Base-by-base conservation (phyloP, 345 rosid genomes). In the Moringa oleifera region DNA sequence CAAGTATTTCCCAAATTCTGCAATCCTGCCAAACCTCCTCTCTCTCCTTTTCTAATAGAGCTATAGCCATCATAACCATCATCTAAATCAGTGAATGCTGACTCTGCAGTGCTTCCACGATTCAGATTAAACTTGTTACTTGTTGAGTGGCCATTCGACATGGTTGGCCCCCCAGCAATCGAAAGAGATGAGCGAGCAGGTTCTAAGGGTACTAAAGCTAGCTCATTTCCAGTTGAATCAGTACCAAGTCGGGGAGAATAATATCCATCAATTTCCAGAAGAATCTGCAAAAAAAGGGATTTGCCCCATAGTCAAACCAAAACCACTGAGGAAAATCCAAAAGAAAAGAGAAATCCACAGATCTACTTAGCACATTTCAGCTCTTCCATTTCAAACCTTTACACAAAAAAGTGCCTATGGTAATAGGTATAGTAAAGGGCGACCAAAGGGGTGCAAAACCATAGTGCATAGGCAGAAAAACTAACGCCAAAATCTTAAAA, bases 1-100 rank as follows among this genome's bases (percentile, higher is more conserved):
- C 98, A 93, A 63, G 97, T 93, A 64, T 93, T 93, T 61, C 98
- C 98, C 74, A 93, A 75, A 71, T 93, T 93, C 66, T 90, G 97
- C 73, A 93, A 74, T 64, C 98, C 98, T 64, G 87, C 87, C 71
- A 90, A 74, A 72, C 98, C 98, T 52, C 83, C 84, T 65, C 49
- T 76, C 71, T 85, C 94, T 37, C 67, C 81, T 74, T 75, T 88
- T 74, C 62, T 80, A 52, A 25, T 63, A 66, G 82, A 67, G 70
- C 55, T 73, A 22, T 73, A 61, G 11, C 72, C 68, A 69, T 77
- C 83, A 54, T 68, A 70, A 25, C 68, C 76, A 66, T 85, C 79
- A 66, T 80, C 81, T 56, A 54, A 60, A 24, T 62, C 80, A 19
- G 62, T 16, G 46, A 71, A 63, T 58, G 76, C 68, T 25, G 91